phyloP scores from a whole-genome alignment of 257 asterid species.

The Przewalskia tangutica region DNA sequence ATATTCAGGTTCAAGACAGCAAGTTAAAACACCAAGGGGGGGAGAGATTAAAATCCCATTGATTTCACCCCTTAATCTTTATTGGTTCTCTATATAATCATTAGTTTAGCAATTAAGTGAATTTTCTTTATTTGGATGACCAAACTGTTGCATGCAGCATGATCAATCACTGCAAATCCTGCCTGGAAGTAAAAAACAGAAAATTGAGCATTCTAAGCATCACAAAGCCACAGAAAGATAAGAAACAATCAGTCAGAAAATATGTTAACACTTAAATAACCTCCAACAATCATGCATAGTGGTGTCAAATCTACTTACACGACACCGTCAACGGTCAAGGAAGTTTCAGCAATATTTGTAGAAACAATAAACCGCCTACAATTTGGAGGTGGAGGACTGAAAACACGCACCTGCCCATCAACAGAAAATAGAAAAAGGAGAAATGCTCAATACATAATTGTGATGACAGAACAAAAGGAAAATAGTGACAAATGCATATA shows the following conservation, averaged over 20 bases:
- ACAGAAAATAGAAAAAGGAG: not conserved
- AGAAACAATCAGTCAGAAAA: not conserved
- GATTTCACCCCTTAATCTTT: not conserved
- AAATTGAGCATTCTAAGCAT: not conserved
- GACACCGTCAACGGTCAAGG: conserved; percentile 97
- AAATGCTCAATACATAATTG: not conserved
- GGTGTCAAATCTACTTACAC: conserved; percentile 46
- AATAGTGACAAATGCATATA: not conserved
- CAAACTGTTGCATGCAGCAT: not conserved
- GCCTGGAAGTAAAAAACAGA: not conserved
- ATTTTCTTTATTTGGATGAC: not conserved
- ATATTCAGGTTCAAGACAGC: not conserved
- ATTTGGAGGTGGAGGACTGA: conserved; percentile 73
- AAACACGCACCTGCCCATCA: conserved; percentile 66
- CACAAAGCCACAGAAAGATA: not conserved
- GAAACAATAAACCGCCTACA: conserved; percentile 89
- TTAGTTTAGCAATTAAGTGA: not conserved
- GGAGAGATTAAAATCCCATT: not conserved
- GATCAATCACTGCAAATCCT: not conserved
- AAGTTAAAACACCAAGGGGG: not conserved
- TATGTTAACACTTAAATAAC: not conserved
- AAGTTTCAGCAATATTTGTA: conserved; percentile 97
- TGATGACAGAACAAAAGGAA: not conserved
- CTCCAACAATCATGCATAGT: not conserved
- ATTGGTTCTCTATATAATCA: not conserved